Conservation (phyloP, 371 early-diverging fungal genomes). For the Encephalitozoon intestinalis region DNA sequence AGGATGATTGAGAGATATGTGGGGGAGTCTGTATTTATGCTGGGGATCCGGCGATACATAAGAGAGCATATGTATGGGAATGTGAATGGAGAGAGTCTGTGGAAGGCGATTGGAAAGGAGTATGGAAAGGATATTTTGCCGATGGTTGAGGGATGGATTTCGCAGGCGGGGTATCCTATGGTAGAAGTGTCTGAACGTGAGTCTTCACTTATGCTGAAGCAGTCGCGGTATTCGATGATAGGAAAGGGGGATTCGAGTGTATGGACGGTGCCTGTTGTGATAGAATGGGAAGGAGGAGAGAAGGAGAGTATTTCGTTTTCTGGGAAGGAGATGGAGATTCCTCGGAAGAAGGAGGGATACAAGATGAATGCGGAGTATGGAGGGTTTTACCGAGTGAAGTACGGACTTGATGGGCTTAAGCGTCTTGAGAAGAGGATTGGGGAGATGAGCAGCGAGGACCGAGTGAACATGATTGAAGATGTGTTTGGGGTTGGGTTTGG, state of each 20-base stretch:
- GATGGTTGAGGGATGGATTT: slow-evolving; percentile 78
- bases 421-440: slow-evolving; percentile 1
- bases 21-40: slow-evolving; percentile 63
- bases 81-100: slow-evolving; percentile 73
- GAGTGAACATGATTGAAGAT: slow-evolving; percentile 25
- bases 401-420: slow-evolving; percentile 58
- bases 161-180: slow-evolving; percentile 67
- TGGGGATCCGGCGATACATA: slow-evolving; percentile 72
- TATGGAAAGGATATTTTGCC: slow-evolving; percentile 67
- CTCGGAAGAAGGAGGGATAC: slow-evolving; percentile 50
- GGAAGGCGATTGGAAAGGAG: slow-evolving; percentile 67
- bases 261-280: slow-evolving; percentile 60
- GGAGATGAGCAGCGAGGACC: background rate
- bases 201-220: slow-evolving; percentile 56
- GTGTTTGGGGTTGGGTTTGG: slow-evolving; percentile 23
- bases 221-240: slow-evolving; percentile 70
- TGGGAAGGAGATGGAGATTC: background rate
- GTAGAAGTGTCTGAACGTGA: slow-evolving; percentile 49
- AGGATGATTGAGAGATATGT: slow-evolving; percentile 76
- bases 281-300: slow-evolving; percentile 70
- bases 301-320: slow-evolving; percentile 1
- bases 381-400: slow-evolving; percentile 67
- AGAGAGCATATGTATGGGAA: slow-evolving; percentile 70
- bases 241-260: slow-evolving; percentile 62
- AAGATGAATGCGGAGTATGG: slow-evolving; percentile 65